phyloP scores from a whole-genome alignment of 2,329 filamentous ascomycete species.

The Fusarium protoensiforme region DNA sequence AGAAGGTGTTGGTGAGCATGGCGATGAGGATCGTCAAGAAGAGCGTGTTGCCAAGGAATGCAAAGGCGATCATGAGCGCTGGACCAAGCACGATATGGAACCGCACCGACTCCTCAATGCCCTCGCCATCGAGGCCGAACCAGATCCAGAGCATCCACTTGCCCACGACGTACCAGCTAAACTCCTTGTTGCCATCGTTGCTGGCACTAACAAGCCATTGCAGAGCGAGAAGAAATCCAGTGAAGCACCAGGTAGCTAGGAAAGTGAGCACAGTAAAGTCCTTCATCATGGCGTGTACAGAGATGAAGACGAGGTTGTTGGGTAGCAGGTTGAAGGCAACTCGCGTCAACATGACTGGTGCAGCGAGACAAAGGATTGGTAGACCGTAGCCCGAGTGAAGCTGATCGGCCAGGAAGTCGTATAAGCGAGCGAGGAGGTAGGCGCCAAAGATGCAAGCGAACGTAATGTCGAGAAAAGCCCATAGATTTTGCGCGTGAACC shows the following conservation, averaged over 20 bases:
- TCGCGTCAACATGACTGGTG: slow-evolving; percentile 75
- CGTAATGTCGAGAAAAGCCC: slow-evolving; percentile 79
- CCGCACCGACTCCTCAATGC: slow-evolving; percentile 61
- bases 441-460: slow-evolving; percentile 71
- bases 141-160: slow-evolving; percentile 86
- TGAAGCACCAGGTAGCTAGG: slow-evolving; percentile 75
- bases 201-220: slow-evolving; percentile 66
- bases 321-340: slow-evolving; percentile 79
- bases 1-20: slow-evolving; percentile 78
- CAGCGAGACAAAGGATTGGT: slow-evolving; percentile 73
- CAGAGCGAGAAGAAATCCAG: slow-evolving; percentile 76
- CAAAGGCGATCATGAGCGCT: slow-evolving; percentile 76
- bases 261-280: slow-evolving; percentile 76
- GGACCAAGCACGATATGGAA: slow-evolving; percentile 77
- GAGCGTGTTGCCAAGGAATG: slow-evolving; percentile 79
- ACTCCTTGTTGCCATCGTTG: slow-evolving; percentile 43
- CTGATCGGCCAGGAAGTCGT: slow-evolving; percentile 60
- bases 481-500: slow-evolving; percentile 79
- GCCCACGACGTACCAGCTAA: slow-evolving; percentile 65
- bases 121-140: slow-evolving; percentile 77
- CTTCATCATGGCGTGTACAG: slow-evolving; percentile 78
- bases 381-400: slow-evolving; percentile 66
- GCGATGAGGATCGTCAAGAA: slow-evolving; percentile 81
- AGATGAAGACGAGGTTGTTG: slow-evolving; percentile 81
- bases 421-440: slow-evolving; percentile 70